Percentiles rank a stretch among this genome's conserved stretches.
These are phyloP conservation scores for Astragalus membranaceus DNA, from an alignment of 306 rosid genomes.

Conservation along the genomic window DNA sequence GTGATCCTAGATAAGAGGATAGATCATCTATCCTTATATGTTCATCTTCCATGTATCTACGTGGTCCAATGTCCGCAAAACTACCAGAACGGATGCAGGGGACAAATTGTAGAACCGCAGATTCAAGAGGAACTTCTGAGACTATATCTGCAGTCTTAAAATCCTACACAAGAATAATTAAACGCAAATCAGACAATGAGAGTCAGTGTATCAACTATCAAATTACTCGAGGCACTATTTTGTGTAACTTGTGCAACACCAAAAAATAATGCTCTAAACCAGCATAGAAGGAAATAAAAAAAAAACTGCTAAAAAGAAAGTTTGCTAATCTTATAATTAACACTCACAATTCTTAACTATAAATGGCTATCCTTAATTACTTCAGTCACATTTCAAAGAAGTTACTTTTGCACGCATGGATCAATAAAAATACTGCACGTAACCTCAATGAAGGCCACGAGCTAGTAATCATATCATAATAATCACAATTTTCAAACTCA, in stretches of 20 bases:
- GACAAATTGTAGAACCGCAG: constrained; percentile 33
- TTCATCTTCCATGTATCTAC: constrained; percentile 97
- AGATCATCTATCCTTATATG: constrained; percentile 86
- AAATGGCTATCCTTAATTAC: background rate
- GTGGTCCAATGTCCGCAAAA: constrained; percentile 86
- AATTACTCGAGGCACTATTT: background rate
- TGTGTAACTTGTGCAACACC: background rate
- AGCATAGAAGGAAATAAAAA: background rate
- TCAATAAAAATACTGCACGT: background rate
- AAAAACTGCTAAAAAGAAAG: background rate
- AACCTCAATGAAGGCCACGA: background rate
- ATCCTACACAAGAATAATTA: constrained; percentile 44
- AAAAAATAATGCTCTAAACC: constrained; percentile 15
- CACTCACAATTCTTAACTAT: background rate
- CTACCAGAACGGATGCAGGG: constrained; percentile 92
- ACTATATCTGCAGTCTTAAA: constrained; percentile 34
- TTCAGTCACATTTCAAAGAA: background rate
- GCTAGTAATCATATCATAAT: background rate
- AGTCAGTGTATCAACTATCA: background rate
- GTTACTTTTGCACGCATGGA: background rate
- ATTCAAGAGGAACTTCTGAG: constrained; percentile 41
- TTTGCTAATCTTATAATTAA: background rate
- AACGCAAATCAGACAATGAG: constrained; percentile 19
- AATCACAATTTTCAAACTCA: background rate
- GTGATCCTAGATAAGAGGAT: constrained; percentile 60